Evolutionary conservation across 225 moss, liverwort and hornwort species (phyloP), one percentile per base, ranked within the genome.

Genomic region (Pleurozium schreberi): DNA sequence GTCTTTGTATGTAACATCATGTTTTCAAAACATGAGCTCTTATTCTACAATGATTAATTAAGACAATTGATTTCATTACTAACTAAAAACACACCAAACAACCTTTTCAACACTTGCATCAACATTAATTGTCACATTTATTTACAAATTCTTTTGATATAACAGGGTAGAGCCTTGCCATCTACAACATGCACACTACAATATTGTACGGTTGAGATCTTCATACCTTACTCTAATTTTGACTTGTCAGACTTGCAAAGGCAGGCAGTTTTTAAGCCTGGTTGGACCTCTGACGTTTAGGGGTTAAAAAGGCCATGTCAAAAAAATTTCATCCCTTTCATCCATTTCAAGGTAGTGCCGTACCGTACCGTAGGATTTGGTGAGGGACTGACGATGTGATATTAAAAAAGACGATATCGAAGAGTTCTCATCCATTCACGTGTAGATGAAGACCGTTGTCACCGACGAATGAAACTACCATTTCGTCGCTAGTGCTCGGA

Each of bases 391-490:
- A 19, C 14, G 9, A 19, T 66, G 84, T 69, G 85, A 36, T 45
- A 74, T 67, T 68, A 60, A 10, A 70, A 38, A 81, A 27, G 20
- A n/a, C 17, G 67, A 64, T 31, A 34, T 43, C 33, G 34, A 38
- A n/a, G 60, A 81, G 31, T 61, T 49, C 1, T 83, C 90, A 87
- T 87, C 87, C 77, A 26, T 87, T 30, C 17, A 27, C 38, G 1
- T 3, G 22, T 12, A 4, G 84, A 87, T 84, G 90, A 83, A 30
- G 69, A 21, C 8, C 15, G 52, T 68, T 78, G 16, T 3, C 1
- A 22, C 4, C 6, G 84, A 85, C 58, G 92, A 80, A 90, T 92
- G 92, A 89, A 87, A 87, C 80, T 47, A 49, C 76, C 80, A 84
- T 85, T 91, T 91, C 81, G 85, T 52, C 33, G 49, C 21, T 21